Evolutionary conservation across 345 rosid species (phyloP).

Genomic region (Ceriops decandra): DNA sequence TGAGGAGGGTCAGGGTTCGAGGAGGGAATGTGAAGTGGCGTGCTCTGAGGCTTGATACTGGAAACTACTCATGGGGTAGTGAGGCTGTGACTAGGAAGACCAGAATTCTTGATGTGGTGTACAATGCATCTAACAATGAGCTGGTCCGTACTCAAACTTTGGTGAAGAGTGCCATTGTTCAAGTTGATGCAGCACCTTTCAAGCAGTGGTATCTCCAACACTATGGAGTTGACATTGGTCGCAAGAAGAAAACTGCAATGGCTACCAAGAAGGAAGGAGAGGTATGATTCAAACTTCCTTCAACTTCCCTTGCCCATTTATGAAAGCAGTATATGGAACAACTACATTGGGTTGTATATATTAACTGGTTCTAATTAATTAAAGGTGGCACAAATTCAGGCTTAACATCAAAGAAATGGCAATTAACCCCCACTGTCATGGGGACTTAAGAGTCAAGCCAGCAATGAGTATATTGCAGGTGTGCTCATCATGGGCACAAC

Average conservation of each 20-base stretch:
- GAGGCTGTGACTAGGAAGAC: constrained; percentile 85
- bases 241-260: constrained; percentile 58
- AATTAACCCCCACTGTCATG: no score
- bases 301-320: no score
- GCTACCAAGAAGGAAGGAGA: constrained; percentile 56
- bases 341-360: no score
- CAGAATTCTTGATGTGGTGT: constrained; percentile 75
- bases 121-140: constrained; percentile 88
- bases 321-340: no score
- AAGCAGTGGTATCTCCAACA: constrained; percentile 69
- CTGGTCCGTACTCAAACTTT: constrained; percentile 77
- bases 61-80: constrained; percentile 89
- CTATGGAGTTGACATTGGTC: constrained; percentile 68
- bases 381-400: no score
- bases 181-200: constrained; percentile 75
- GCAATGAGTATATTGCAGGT: no score
- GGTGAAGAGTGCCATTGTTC: constrained; percentile 67
- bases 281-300: constrained; percentile 21
- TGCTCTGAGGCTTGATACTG: constrained; percentile 76
- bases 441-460: no score
- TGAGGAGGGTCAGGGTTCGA: constrained; percentile 75
- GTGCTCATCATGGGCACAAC: no score
- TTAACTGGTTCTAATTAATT: no score
- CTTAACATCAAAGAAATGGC: no score
- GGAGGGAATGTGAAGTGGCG: constrained; percentile 93